Evolutionary conservation across 257 asterid species (phyloP).

Genomic region (Scutellaria galericulata): DNA sequence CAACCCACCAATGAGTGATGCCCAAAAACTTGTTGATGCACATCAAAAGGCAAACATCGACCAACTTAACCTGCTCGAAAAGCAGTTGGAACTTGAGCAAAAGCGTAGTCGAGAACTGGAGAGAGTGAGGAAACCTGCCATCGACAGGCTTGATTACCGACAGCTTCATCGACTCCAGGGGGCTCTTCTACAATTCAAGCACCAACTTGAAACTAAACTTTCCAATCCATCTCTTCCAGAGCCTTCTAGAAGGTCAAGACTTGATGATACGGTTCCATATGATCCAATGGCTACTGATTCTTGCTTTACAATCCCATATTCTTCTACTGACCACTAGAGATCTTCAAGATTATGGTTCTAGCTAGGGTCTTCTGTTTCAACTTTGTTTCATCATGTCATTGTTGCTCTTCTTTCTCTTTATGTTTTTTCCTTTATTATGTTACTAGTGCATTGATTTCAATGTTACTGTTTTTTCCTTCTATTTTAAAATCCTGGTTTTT

Average conservation of each 20-base stretch:
- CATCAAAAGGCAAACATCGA: conserved; percentile 24
- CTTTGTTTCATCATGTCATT: no score
- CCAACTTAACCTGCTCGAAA: conserved; percentile 26
- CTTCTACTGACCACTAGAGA: background rate
- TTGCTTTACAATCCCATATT: background rate
- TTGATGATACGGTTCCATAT: background rate
- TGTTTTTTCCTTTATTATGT: no score
- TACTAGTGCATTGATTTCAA: no score
- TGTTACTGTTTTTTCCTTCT: no score
- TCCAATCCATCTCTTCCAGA: no score
- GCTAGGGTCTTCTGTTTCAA: no score
- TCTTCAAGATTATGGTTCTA: no score
- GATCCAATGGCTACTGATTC: background rate
- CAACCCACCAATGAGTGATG: background rate
- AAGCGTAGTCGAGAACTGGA: conserved; percentile 24
- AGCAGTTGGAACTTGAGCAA: conserved; percentile 23
- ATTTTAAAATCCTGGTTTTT: no score
- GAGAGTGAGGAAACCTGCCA: background rate
- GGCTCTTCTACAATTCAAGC: background rate
- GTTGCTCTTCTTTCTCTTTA: no score
- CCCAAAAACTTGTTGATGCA: conserved; percentile 27
- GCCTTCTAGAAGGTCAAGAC: no score
- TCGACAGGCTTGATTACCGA: background rate
- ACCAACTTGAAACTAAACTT: background rate
- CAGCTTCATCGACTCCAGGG: background rate